Evolutionary conservation across 768 basidiomycete species (phyloP), one percentile per base, ranked within the genome.

Genomic region (Russula emetica): DNA sequence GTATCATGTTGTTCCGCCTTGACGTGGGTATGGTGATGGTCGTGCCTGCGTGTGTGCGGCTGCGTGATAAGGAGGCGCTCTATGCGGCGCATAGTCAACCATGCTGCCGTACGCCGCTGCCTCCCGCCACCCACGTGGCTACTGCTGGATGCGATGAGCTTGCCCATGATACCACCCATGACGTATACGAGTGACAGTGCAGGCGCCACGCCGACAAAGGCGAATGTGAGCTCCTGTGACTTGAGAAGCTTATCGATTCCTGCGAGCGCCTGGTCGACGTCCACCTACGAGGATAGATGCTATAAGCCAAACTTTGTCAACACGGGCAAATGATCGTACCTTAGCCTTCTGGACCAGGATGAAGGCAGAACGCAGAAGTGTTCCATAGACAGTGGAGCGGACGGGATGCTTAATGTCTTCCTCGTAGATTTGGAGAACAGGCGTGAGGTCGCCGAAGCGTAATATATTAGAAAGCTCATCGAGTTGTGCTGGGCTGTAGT

Each of bases 331-430:
- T 10, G n/a, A 66, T 71, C 45, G 58, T n/a, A 88, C 94, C 79
- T 98, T 98, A 62, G 94, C 89, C 73, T 98, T 98, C 69, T 98
- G 96, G 0, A 98, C 82, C 71, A 98, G 96, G 34, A 99, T 87
- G 67, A 98, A 86, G 53, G 94, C 76, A 1, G 91, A 86, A 32
- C 96, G 82, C 20, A 98, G 77, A 9, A 98, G 78, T 16, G 86
- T 88, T 4, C 96, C 96, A 7, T 81, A 77, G 5, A 98, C 64
- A 6, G 87, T 91, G 22, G 90, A 93, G 69, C 83, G 86, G 52
- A 98, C 69, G 0, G 96, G 96, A n/a, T 77, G 83, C 72, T 87
- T 87, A 76, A 98, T 92, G 70, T 98, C 94, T 64, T 89, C 84
- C 76, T 98, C 96, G 71, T 96, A 98, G 5, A 94, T 81, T 71